Evolutionary conservation across 1,284 basidiomycete species (phyloP), one percentile per base, ranked within the genome.

Genomic region (Marasmius sp.): DNA sequence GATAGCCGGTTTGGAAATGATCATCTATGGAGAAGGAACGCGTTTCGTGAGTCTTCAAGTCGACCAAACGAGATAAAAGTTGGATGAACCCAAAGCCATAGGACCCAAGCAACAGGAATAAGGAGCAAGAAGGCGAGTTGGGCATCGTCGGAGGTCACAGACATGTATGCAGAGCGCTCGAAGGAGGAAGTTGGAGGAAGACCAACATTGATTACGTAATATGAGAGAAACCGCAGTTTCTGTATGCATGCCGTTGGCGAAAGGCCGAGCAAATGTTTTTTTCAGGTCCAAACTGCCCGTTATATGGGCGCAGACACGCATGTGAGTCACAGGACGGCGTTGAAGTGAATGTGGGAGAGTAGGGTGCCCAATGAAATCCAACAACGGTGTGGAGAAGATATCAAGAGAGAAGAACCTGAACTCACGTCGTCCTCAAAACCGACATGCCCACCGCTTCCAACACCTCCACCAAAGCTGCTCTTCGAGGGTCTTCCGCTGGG

Each of bases 1-100:
- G 69, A 93, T 89, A 61, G 86, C 81, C 10, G 89, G 88, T 78
- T 92, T 93, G 33, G 91, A 89, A 38, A 93, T 85, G 66, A 93
- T 92, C 90, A 93, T 91, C 91, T 93, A 72, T 51, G 48, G 41
- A 37, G 53, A 47, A 64, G 59, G 41, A 51, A 43, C 12, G n/a
- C 41, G 41, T 47, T 37, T 36, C 49, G 60, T 70, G 61, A 64
- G 64, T 60, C 47, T 59, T 45, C 49, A 51, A 27, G 56, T 41
- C 38, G n/a, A 45, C 50, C 48, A 37, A 69, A 59, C 54, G 52
- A 33, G 51, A 45, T 36, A 51, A 56, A 59, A 58, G 62, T 60
- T 62, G 61, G 53, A 61, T 72, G 71, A 77, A 88, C 88, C 86
- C 85, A 83, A 69, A 89, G 81, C 84, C 85, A 88, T 69, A 86